A percentile compares a stretch with the other conserved stretches of the same genome.
Conservation (phyloP, 1,139 yeast genomes). For the Geotrichum klebahnii region DNA sequence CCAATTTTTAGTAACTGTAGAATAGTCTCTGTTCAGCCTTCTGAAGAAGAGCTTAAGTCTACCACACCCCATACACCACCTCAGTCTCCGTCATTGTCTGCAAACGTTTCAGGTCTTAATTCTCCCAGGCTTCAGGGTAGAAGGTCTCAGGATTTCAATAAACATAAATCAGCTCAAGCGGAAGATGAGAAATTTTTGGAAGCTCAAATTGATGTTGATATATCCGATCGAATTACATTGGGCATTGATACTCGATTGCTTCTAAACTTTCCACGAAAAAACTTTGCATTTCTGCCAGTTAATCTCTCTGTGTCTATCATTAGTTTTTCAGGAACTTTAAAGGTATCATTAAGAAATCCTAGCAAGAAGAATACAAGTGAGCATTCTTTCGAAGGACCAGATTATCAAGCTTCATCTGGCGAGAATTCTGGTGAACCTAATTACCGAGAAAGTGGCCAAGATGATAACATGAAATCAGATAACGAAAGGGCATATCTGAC, state of each 20-base stretch:
- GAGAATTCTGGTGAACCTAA: not conserved
- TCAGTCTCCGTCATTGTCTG: slow-evolving; percentile 29
- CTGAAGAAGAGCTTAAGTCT: slow-evolving; percentile 13
- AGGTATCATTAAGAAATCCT: slow-evolving; percentile 54
- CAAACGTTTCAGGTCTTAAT: not conserved
- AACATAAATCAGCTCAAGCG: not conserved
- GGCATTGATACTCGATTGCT: slow-evolving; percentile 82
- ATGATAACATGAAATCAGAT: slow-evolving; percentile 14
- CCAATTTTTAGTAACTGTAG: slow-evolving; percentile 94
- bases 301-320: slow-evolving; percentile 81
- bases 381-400: slow-evolving; percentile 1
- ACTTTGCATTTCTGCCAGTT: slow-evolving; percentile 76
- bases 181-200: slow-evolving; percentile 46
- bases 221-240: slow-evolving; percentile 81
- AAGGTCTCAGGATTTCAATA: slow-evolving; percentile 6
- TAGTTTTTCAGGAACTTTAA: slow-evolving; percentile 86
- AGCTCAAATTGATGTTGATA: slow-evolving; percentile 89
- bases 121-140: slow-evolving; percentile 6
- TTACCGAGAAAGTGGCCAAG: slow-evolving; percentile 12
- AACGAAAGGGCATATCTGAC: slow-evolving; percentile 58
- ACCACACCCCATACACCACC: slow-evolving; percentile 30
- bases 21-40: slow-evolving; percentile 46
- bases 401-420: slow-evolving; percentile 21
- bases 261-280: slow-evolving; percentile 78
- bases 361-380: slow-evolving; percentile 38